phyloP scores from a whole-genome alignment of 2,329 filamentous ascomycete species.

The Fusarium ambrosium region DNA sequence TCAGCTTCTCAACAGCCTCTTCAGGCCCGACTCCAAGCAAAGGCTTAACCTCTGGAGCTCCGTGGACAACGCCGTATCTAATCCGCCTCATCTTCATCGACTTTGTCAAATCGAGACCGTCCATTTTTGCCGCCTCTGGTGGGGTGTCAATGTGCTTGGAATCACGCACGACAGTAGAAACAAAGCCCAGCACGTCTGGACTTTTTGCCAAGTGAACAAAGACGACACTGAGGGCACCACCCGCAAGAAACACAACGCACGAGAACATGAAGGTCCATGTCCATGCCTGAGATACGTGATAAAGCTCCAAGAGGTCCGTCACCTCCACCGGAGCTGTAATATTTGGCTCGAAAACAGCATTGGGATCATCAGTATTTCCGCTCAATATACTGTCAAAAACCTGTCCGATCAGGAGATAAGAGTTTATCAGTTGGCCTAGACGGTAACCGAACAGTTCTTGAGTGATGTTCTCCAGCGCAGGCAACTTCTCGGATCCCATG shows the following conservation, averaged over 20 bases:
- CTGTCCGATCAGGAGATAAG: background rate
- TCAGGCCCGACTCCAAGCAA: background rate
- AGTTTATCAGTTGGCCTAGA: background rate
- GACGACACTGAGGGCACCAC: background rate
- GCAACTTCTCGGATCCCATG: background rate
- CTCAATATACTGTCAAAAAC: background rate
- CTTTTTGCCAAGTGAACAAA: background rate
- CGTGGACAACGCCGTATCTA: background rate
- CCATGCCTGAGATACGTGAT: background rate
- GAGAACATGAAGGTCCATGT: background rate
- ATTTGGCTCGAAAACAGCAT: background rate
- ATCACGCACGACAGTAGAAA: conserved; percentile 8
- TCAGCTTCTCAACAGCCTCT: background rate
- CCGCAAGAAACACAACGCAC: background rate
- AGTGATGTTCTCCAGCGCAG: background rate
- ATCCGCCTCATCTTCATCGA: background rate
- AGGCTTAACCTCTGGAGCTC: background rate
- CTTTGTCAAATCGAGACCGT: background rate
- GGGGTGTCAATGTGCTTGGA: background rate
- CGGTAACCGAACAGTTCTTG: background rate
- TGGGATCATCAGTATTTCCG: background rate
- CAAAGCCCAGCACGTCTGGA: background rate
- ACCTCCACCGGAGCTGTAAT: background rate
- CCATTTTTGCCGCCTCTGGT: background rate
- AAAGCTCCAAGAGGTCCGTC: background rate